Conservation (phyloP, 2,329 filamentous ascomycete genomes). For the Keithomyces neogunnii region DNA sequence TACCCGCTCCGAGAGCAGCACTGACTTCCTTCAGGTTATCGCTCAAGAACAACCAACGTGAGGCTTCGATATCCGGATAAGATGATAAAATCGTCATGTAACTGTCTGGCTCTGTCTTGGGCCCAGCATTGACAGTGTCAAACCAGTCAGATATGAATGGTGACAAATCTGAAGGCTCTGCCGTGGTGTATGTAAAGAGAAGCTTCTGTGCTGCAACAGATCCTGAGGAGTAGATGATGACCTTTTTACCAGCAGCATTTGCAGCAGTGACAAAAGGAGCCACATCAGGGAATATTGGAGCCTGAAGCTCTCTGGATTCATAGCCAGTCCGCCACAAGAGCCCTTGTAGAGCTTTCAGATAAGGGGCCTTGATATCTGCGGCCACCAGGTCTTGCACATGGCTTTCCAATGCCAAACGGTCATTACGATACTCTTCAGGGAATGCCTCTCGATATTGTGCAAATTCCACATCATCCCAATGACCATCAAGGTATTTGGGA, state of each 20-base stretch:
- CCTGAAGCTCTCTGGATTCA: constrained; percentile 57
- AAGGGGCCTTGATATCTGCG: constrained; percentile 65
- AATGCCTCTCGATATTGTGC: constrained; percentile 62
- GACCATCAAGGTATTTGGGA: constrained; percentile 50
- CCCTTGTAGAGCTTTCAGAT: constrained; percentile 73
- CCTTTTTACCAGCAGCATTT: constrained; percentile 42
- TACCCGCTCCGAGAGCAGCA: constrained; percentile 53
- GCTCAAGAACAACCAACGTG: constrained; percentile 67
- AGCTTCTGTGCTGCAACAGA: constrained; percentile 75
- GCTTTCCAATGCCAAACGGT: constrained; percentile 50
- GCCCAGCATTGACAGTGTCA: constrained; percentile 72
- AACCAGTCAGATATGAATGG: constrained; percentile 58
- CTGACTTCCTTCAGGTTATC: constrained; percentile 67
- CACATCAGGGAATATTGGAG: constrained; percentile 69
- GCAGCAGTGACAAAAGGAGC: constrained; percentile 53
- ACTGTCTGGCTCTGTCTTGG: constrained; percentile 59
- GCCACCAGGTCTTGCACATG: constrained; percentile 65
- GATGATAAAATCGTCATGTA: constrained; percentile 54
- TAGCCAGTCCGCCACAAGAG: constrained; percentile 73
- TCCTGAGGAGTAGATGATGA: constrained; percentile 77
- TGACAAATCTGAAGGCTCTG: constrained; percentile 50
- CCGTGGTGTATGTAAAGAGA: constrained; percentile 60
- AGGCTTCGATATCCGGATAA: constrained; percentile 33
- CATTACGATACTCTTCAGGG: constrained; percentile 52
- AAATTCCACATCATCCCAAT: constrained; percentile 62